These are phyloP conservation scores for Populus trichocarpa DNA, from an alignment of 441 rosid genomes.

Conservation along the genomic window DNA sequence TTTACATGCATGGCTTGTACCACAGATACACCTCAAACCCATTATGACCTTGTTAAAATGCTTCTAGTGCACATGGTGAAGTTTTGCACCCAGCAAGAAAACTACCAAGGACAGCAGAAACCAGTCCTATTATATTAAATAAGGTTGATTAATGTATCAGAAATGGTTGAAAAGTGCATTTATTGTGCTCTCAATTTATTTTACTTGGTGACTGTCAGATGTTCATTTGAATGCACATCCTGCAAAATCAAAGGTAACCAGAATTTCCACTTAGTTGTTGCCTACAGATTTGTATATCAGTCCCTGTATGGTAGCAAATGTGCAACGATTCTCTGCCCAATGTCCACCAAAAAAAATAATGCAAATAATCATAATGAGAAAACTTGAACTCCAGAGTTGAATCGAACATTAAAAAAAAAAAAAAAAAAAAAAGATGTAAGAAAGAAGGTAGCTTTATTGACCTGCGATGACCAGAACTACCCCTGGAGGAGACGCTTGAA, in stretches of 20 bases:
- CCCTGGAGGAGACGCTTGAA: conserved; percentile 50
- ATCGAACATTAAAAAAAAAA: neutral
- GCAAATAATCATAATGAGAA: neutral
- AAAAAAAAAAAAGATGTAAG: neutral
- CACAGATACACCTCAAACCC: neutral
- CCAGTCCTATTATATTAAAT: neutral
- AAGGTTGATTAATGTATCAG: neutral
- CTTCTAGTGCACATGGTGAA: neutral
- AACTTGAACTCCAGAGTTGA: conserved; percentile 1
- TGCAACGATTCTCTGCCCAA: neutral
- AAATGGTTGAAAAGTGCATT: neutral
- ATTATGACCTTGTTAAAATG: neutral
- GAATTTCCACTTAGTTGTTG: neutral
- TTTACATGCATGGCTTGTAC: neutral
- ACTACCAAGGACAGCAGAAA: neutral
- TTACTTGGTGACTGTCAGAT: neutral
- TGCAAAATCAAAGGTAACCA: neutral
- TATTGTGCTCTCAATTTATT: neutral
- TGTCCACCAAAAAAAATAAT: neutral
- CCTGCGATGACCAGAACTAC: conserved; percentile 75
- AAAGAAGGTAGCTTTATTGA: conserved; percentile 26
- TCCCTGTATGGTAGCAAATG: neutral
- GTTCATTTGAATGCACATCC: neutral
- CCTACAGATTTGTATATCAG: neutral
- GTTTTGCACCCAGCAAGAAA: neutral